Evolutionary conservation across 345 rosid genomes (phyloP).

Genomic region (Moringa oleifera): DNA sequence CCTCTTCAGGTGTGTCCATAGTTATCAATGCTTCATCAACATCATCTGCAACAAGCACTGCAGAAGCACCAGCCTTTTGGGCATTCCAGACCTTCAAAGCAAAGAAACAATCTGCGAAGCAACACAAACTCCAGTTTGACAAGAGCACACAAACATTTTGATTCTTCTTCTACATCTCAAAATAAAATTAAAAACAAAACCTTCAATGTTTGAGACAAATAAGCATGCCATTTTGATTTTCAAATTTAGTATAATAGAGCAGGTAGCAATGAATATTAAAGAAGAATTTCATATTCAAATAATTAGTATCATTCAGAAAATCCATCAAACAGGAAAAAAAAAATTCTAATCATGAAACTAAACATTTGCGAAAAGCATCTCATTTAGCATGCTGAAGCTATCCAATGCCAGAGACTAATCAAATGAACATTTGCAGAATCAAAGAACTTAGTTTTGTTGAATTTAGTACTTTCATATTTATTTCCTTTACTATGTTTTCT

Average conservation of each 20-base stretch:
- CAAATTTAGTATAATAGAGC: background rate
- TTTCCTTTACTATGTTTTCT: too few relatives aligned
- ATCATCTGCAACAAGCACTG: slow-evolving; percentile 90
- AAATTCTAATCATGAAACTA: background rate
- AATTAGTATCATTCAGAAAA: background rate
- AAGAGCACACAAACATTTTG: slow-evolving; percentile 2
- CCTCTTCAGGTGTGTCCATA: slow-evolving; percentile 90
- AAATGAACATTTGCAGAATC: background rate
- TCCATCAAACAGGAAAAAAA: background rate
- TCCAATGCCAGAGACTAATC: background rate
- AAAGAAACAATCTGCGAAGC: slow-evolving; percentile 79
- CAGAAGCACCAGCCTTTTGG: slow-evolving; percentile 94
- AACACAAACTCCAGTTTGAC: slow-evolving; percentile 10
- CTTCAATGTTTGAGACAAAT: background rate
- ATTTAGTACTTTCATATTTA: too few relatives aligned
- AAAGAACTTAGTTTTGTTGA: too few relatives aligned
- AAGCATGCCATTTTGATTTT: background rate
- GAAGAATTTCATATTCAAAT: background rate
- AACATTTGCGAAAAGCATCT: background rate
- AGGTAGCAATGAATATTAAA: background rate
- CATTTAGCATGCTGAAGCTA: background rate
- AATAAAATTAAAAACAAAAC: too few relatives aligned
- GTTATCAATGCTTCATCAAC: slow-evolving; percentile 80
- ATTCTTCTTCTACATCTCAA: background rate
- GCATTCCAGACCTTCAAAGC: slow-evolving; percentile 97